Conservation (phyloP, 495 filamentous ascomycete species). For the Aspergillus cavernicola region DNA sequence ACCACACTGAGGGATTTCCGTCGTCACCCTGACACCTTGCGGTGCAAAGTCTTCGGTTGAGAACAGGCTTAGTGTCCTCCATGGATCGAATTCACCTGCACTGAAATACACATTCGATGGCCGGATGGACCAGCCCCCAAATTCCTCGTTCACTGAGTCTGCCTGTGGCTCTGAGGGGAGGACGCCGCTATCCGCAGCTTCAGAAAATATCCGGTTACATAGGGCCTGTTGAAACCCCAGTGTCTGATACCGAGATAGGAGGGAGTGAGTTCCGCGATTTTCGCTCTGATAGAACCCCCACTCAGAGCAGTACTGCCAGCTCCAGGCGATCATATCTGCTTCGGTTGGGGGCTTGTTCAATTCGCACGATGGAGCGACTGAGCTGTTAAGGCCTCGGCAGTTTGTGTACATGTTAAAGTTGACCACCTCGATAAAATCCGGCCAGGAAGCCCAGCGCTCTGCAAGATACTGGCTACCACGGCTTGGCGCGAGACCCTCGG, state of each 20-base stretch:
- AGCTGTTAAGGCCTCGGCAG: constrained; percentile 33
- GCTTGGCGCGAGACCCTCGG: constrained; percentile 36
- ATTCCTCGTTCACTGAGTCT: constrained; percentile 38
- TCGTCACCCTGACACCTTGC: constrained; percentile 29
- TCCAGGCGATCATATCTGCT: constrained; percentile 47
- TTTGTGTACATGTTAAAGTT: constrained; percentile 42
- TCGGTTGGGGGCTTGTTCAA: constrained; percentile 35
- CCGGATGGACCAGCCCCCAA: constrained; percentile 54
- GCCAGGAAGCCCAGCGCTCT: constrained; percentile 47
- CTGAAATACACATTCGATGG: constrained; percentile 56
- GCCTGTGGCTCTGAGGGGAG: constrained; percentile 40
- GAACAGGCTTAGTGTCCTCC: constrained; percentile 50
- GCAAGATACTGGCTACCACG: constrained; percentile 40
- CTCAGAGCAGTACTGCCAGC: constrained; percentile 59
- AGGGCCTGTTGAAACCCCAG: constrained; percentile 46
- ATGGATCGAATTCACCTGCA: constrained; percentile 57
- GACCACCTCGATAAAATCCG: constrained; percentile 35
- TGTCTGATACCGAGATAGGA: constrained; percentile 50
- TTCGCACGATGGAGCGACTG: constrained; percentile 30
- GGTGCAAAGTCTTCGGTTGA: constrained; percentile 43
- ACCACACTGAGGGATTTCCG: constrained; percentile 46
- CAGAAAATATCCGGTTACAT: constrained; percentile 53
- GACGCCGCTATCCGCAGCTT: constrained; percentile 38
- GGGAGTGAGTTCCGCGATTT: constrained; percentile 45
- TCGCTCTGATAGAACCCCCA: constrained; percentile 55